phyloP scores from a whole-genome alignment of 495 filamentous ascomycete species.

The Pseudotulostoma volvatum region DNA sequence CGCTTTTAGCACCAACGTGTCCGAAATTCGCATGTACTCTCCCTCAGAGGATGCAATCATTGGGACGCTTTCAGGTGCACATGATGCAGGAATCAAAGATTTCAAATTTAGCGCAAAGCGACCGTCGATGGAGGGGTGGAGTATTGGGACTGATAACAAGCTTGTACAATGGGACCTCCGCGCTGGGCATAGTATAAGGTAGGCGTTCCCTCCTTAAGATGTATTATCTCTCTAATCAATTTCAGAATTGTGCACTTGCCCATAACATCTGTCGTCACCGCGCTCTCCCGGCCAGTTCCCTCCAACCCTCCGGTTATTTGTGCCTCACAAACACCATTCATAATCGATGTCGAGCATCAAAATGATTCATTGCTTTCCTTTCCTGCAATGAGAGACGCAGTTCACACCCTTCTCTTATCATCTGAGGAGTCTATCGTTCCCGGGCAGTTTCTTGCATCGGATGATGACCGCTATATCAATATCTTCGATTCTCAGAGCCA shows the following conservation, averaged over 20 bases:
- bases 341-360: slow-evolving; percentile 30
- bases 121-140: slow-evolving; percentile 34
- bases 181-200: slow-evolving; percentile 32
- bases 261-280: slow-evolving; percentile 21
- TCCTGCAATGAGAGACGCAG: slow-evolving; percentile 35
- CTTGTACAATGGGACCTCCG: slow-evolving; percentile 43
- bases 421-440: slow-evolving; percentile 15
- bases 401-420: slow-evolving; percentile 34
- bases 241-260: slow-evolving; percentile 33
- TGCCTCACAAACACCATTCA: slow-evolving; percentile 38
- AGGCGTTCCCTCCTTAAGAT: slow-evolving; percentile 5
- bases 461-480: slow-evolving; percentile 39
- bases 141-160: slow-evolving; percentile 42
- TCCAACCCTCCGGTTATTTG: slow-evolving; percentile 33
- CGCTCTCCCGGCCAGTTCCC: slow-evolving; percentile 25
- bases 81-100: slow-evolving; percentile 37
- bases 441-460: slow-evolving; percentile 30
- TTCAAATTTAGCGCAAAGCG: slow-evolving; percentile 38
- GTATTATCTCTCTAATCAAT: slow-evolving; percentile 5
- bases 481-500: slow-evolving; percentile 31
- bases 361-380: slow-evolving; percentile 27
- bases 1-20: slow-evolving; percentile 37
- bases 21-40: slow-evolving; percentile 38
- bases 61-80: slow-evolving; percentile 31
- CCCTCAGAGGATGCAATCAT: slow-evolving; percentile 34